phyloP scores from a whole-genome alignment of 108 stramenopile genomes.

The Nitzschia putrida region DNA sequence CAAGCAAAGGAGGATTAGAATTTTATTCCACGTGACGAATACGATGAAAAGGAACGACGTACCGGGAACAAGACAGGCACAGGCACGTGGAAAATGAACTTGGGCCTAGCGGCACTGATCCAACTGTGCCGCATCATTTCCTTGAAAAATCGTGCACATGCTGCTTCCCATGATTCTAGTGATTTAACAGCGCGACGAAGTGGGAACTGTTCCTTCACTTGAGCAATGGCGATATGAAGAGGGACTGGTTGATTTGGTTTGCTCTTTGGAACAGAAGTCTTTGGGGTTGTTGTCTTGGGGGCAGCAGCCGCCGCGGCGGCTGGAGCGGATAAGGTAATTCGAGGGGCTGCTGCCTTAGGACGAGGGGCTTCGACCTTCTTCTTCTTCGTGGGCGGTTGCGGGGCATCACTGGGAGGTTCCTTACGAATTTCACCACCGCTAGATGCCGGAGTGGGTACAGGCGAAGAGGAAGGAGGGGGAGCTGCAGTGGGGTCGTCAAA shows the following conservation, averaged over 20 bases:
- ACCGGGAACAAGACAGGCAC: slow-evolving; percentile 77
- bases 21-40: neutral
- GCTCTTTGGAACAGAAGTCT: slow-evolving; percentile 24
- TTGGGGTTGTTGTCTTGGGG: slow-evolving; percentile 17
- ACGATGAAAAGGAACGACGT: slow-evolving; percentile 4
- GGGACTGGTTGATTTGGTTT: slow-evolving; percentile 72
- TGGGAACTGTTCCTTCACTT: slow-evolving; percentile 78
- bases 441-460: slow-evolving; percentile 1
- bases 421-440: slow-evolving; percentile 9
- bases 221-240: slow-evolving; percentile 82
- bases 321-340: slow-evolving; percentile 44
- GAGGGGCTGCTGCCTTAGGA: slow-evolving; percentile 32
- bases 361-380: slow-evolving; percentile 37
- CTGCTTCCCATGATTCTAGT: slow-evolving; percentile 74
- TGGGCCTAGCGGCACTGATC: slow-evolving; percentile 60
- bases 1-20: neutral
- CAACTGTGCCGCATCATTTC: slow-evolving; percentile 81
- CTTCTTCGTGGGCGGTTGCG: slow-evolving; percentile 33
- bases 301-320: slow-evolving; percentile 29
- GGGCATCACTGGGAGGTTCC: slow-evolving; percentile 1
- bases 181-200: slow-evolving; percentile 65
- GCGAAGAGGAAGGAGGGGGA: neutral
- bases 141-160: slow-evolving; percentile 64
- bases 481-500: slow-evolving; percentile 52
- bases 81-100: slow-evolving; percentile 85